Conservation (phyloP, 129 eudicot species). For the Pulicaria dysenterica region DNA sequence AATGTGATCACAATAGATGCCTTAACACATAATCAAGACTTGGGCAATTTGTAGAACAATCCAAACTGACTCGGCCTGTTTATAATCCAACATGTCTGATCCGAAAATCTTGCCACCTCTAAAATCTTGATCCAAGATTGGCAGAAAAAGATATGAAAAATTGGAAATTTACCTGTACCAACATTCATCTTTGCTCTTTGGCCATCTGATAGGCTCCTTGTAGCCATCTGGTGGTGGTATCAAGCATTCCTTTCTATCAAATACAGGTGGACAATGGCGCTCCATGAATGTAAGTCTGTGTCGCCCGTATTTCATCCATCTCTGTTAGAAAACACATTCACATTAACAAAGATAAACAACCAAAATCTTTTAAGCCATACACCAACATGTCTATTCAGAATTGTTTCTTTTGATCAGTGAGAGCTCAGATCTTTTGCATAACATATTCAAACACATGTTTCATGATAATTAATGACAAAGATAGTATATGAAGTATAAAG, state of each 20-base stretch:
- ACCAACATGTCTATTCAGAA: background rate
- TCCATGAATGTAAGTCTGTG: slow-evolving; percentile 90
- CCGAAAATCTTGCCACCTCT: background rate
- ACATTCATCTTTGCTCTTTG: slow-evolving; percentile 89
- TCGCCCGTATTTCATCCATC: slow-evolving; percentile 88
- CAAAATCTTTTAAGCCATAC: slow-evolving; percentile 7
- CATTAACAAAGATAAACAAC: background rate
- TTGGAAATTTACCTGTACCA: slow-evolving; percentile 83
- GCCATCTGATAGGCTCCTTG: slow-evolving; percentile 94
- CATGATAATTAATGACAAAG: background rate
- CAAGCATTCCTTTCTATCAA: slow-evolving; percentile 85
- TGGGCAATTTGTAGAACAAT: too few species aligned
- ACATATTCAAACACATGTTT: too few species aligned
- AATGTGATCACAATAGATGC: background rate
- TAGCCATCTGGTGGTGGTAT: slow-evolving; percentile 97
- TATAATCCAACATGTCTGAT: background rate
- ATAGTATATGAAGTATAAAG: background rate
- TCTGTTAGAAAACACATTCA: slow-evolving; percentile 43
- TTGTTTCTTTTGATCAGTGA: background rate
- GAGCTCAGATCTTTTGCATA: too few species aligned
- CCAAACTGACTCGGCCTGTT: background rate
- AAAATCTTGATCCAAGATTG: slow-evolving; percentile 32
- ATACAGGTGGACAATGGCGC: slow-evolving; percentile 89
- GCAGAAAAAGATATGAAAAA: slow-evolving; percentile 26
- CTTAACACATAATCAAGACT: too few species aligned